Conservation (phyloP, 2,329 filamentous ascomycete genomes). For the Fusarium irregulare region DNA sequence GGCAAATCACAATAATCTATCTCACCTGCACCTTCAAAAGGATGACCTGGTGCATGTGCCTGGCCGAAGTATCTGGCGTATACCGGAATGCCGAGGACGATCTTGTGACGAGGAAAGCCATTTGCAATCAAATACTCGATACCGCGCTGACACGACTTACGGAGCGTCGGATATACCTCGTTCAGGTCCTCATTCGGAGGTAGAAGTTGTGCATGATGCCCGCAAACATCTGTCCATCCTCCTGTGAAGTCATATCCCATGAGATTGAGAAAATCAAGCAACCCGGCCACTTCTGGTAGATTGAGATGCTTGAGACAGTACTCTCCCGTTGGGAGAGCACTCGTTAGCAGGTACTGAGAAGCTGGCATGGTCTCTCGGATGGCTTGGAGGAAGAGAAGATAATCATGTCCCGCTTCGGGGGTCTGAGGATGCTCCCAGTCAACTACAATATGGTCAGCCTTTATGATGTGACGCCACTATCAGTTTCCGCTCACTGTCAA, state of each 20-base stretch:
- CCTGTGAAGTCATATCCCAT: constrained; percentile 78
- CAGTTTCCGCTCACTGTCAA: constrained; percentile 60
- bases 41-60: constrained; percentile 64
- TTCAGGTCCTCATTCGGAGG: constrained; percentile 50
- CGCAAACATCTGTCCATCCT: constrained; percentile 69
- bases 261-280: constrained; percentile 72
- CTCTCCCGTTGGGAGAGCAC: constrained; percentile 71
- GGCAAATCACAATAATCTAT: constrained; percentile 73
- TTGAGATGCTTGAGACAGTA: constrained; percentile 72
- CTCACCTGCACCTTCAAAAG: constrained; percentile 60
- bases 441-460: constrained; percentile 54
- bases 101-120: constrained; percentile 67
- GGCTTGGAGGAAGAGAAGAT: constrained; percentile 65
- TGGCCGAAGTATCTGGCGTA: constrained; percentile 72
- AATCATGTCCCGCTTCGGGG: constrained; percentile 65
- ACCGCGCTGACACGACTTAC: constrained; percentile 64
- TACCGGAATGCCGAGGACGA: constrained; percentile 71
- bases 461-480: no score
- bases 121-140: constrained; percentile 64
- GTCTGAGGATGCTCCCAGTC: constrained; percentile 76
- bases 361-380: constrained; percentile 66
- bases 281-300: constrained; percentile 59
- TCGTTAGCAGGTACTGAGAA: constrained; percentile 67
- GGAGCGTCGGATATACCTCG: constrained; percentile 45
- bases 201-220: constrained; percentile 73